Percentiles rank a stretch among this genome's conserved stretches.
Evolutionary conservation across 1,139 yeast genomes (phyloP).

Genomic region (Protomyces gravidus): DNA sequence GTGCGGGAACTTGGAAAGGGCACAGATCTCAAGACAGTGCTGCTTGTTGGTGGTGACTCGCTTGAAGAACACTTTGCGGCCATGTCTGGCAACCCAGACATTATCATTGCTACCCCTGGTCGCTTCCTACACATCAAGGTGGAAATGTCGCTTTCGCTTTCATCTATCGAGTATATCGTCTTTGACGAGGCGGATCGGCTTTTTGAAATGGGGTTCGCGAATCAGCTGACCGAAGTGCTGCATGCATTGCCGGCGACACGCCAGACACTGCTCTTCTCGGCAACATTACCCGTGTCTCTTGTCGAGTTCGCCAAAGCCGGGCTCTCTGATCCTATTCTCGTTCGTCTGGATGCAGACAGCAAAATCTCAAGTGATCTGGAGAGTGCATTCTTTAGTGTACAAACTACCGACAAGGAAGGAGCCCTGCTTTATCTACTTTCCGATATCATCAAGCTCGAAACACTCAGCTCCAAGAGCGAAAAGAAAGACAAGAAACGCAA

Average conservation of each 20-base stretch:
- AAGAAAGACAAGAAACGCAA: constrained; percentile 50
- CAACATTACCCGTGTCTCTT: constrained; percentile 85
- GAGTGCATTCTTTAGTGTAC: constrained; percentile 79
- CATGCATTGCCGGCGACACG: constrained; percentile 76
- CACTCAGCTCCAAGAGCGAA: constrained; percentile 49
- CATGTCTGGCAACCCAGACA: constrained; percentile 93
- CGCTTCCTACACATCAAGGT: constrained; percentile 91
- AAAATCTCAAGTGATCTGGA: constrained; percentile 86
- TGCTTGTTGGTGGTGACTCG: constrained; percentile 95
- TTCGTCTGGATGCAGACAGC: constrained; percentile 85
- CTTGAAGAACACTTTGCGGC: constrained; percentile 90
- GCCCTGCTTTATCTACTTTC: constrained; percentile 69
- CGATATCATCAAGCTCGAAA: constrained; percentile 79
- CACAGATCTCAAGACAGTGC: constrained; percentile 71
- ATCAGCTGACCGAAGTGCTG: constrained; percentile 83
- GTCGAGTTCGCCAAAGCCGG: constrained; percentile 99
- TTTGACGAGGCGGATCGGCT: constrained; percentile 95
- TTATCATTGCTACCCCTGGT: constrained; percentile 93
- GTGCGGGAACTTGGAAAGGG: constrained; percentile 84
- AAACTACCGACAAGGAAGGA: constrained; percentile 85
- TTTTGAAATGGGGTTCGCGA: constrained; percentile 95
- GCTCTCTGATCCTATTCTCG: constrained; percentile 80
- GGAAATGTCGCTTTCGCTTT: constrained; percentile 85
- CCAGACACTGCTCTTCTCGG: constrained; percentile 87
- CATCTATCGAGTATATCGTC: constrained; percentile 79